Percentiles rank a stretch among this genome's conserved stretches.
phyloP scores from a whole-genome alignment of 306 rosid genomes.

The Rosa lucieae region DNA sequence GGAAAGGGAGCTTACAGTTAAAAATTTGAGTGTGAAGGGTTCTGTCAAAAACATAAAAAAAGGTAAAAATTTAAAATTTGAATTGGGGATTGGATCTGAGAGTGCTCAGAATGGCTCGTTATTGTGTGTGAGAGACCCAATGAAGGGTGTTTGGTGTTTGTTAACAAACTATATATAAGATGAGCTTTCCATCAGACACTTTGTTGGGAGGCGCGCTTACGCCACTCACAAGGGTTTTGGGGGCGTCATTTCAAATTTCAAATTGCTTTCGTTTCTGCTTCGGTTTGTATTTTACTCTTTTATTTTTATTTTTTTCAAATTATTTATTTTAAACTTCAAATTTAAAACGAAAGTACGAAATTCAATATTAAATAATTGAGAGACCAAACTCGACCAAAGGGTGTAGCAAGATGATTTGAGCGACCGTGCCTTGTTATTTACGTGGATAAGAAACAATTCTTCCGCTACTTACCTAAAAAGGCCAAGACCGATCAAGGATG shows the following conservation, averaged over 20 bases:
- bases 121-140: background rate
- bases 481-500: too few species aligned
- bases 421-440: too few species aligned
- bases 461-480: too few species aligned
- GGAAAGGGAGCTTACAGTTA: background rate
- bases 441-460: too few species aligned
- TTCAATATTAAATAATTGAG: too few species aligned
- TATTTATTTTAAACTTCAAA: background rate
- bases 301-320: background rate
- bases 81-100: conserved; percentile 11
- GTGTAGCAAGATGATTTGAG: too few species aligned
- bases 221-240: background rate
- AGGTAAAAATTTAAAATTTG: background rate
- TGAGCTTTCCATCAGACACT: background rate
- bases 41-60: background rate
- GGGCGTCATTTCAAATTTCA: conserved; percentile 7
- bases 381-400: too few species aligned
- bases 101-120: too few species aligned
- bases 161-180: conserved; percentile 2
- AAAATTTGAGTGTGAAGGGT: background rate
- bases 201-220: conserved; percentile 5
- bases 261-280: background rate
- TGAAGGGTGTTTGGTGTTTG: background rate
- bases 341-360: background rate
- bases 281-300: background rate